Evolutionary conservation across 2,329 filamentous ascomycete genomes (phyloP).

Genomic region (Keithomyces neogunnii): DNA sequence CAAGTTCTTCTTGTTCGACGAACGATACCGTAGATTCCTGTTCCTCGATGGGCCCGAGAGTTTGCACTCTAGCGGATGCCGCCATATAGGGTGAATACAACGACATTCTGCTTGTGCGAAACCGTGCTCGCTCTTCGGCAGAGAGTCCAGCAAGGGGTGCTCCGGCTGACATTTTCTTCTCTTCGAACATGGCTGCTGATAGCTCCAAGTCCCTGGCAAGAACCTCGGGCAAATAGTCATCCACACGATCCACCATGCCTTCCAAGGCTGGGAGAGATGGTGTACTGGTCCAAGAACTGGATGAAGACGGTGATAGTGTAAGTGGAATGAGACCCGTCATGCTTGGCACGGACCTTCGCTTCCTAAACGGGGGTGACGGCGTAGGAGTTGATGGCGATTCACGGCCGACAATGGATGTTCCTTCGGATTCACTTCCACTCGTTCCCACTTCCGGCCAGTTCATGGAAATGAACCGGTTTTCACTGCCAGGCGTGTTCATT

Average conservation of each 20-base stretch:
- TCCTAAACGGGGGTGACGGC: constrained; percentile 12
- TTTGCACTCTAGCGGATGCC: constrained; percentile 20
- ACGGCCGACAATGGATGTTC: constrained; percentile 1
- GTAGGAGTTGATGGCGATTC: constrained; percentile 9
- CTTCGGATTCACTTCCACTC: not conserved
- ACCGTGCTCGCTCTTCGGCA: constrained; percentile 16
- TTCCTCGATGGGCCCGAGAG: constrained; percentile 28
- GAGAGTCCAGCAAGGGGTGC: constrained; percentile 30
- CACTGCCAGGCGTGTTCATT: constrained; percentile 4
- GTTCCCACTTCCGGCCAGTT: not conserved
- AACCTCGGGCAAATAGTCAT: constrained; percentile 45
- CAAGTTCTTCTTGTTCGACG: constrained; percentile 14
- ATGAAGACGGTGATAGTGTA: constrained; percentile 21
- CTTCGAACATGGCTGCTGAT: constrained; percentile 37
- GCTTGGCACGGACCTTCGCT: constrained; percentile 27
- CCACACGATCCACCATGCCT: constrained; percentile 19
- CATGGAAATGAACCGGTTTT: constrained; percentile 6
- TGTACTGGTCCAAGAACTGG: constrained; percentile 13
- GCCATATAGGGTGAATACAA: constrained; percentile 19
- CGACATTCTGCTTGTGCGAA: constrained; percentile 7
- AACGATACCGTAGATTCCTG: constrained; percentile 26
- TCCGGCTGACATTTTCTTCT: constrained; percentile 45
- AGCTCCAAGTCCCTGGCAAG: constrained; percentile 45
- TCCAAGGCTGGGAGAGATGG: constrained; percentile 15
- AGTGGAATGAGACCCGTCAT: constrained; percentile 32